Evolutionary conservation across 1,139 yeast genomes (phyloP).

Genomic region (Zygoascus sp.): DNA sequence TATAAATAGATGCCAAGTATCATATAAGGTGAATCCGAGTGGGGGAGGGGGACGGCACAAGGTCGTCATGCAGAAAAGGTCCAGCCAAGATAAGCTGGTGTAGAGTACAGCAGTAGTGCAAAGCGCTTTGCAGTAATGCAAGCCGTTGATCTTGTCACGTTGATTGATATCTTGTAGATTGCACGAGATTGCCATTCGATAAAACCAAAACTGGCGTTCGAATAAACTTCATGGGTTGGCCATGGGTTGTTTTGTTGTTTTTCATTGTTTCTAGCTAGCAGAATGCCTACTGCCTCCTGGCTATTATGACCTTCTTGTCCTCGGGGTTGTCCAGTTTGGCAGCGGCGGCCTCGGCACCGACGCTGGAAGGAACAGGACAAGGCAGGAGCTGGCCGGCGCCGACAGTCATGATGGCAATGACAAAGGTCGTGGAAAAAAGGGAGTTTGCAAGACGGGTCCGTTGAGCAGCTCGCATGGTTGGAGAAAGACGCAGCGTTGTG

Average conservation of each 20-base stretch:
- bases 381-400: slow-evolving; percentile 66
- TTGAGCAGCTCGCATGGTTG: slow-evolving; percentile 47
- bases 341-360: slow-evolving; percentile 19
- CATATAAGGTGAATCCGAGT: not conserved
- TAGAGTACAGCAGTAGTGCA: no score
- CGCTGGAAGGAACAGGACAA: slow-evolving; percentile 53
- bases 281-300: not conserved
- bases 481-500: not conserved
- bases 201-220: no score
- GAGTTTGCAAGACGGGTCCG: slow-evolving; percentile 58
- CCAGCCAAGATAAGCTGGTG: no score
- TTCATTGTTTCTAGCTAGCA: not conserved
- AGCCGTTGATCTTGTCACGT: no score
- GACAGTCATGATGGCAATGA: slow-evolving; percentile 65
- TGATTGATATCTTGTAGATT: not conserved
- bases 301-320: slow-evolving; percentile 3
- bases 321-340: slow-evolving; percentile 5
- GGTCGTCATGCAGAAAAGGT: no score
- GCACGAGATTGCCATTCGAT: no score
- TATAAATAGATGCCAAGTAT: slow-evolving; percentile 3
- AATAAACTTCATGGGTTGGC: no score
- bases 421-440: slow-evolving; percentile 68
- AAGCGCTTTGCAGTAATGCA: no score
- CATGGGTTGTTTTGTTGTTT: not conserved
- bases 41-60: no score